These are phyloP conservation scores for Lepiota brunneoincarnata DNA, from an alignment of 768 basidiomycete species.

Conservation along the genomic window DNA sequence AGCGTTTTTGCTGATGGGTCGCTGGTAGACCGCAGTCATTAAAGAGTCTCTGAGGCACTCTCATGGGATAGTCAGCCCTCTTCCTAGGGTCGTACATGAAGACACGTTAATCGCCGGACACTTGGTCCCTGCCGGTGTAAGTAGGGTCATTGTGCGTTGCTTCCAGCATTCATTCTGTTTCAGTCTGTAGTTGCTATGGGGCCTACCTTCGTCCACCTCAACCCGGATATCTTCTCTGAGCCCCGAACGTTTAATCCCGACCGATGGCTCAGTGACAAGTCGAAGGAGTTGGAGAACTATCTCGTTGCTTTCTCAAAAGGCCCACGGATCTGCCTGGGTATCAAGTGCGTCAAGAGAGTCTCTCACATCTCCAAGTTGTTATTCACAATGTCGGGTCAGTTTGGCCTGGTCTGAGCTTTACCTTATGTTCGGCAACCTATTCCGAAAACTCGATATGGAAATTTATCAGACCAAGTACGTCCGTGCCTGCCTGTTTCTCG, in stretches of 20 bases:
- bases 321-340: conserved; percentile 41
- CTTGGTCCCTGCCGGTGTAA: conserved; percentile 35
- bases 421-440: conserved; percentile 37
- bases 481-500: background rate
- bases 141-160: conserved; percentile 3
- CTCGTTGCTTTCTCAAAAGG: conserved; percentile 44
- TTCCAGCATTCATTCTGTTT: background rate
- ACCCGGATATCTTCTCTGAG: conserved; percentile 37
- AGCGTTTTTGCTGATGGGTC: background rate
- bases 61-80: conserved; percentile 34
- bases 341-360: conserved; percentile 31
- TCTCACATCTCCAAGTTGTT: background rate
- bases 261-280: conserved; percentile 36
- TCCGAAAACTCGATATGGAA: conserved; percentile 34
- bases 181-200: conserved; percentile 43
- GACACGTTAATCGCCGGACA: conserved; percentile 32
- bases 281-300: conserved; percentile 35
- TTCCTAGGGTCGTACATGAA: conserved; percentile 35
- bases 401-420: conserved; percentile 44
- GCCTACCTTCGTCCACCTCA: conserved; percentile 34
- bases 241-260: conserved; percentile 38
- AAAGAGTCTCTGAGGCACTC: conserved; percentile 44
- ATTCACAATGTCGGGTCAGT: conserved; percentile 18
- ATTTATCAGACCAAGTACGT: conserved; percentile 31
- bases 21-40: conserved; percentile 40